phyloP scores from a whole-genome alignment of 441 rosid species.

The Populus hybrid region DNA sequence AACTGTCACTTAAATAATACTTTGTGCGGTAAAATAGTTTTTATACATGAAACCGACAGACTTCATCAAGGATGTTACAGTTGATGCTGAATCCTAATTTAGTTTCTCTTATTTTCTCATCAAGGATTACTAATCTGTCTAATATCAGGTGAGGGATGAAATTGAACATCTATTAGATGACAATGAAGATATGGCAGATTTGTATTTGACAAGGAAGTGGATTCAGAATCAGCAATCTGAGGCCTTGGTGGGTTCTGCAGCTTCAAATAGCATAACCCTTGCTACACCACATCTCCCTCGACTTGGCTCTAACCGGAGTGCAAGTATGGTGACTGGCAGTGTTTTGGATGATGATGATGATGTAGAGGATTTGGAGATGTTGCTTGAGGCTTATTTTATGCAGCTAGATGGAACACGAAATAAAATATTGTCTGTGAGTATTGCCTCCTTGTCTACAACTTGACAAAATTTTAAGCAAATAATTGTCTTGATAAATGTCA shows the following conservation, averaged over 20 bases:
- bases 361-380: conserved; percentile 92
- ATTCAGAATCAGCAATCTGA: conserved; percentile 79
- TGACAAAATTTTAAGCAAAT: neutral
- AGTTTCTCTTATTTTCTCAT: neutral
- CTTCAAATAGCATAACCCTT: conserved; percentile 39
- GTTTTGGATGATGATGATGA: conserved; percentile 56
- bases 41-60: neutral
- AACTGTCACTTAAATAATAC: neutral
- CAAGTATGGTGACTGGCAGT: conserved; percentile 56
- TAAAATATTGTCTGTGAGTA: conserved; percentile 87
- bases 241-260: conserved; percentile 45
- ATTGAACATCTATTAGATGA: conserved; percentile 88
- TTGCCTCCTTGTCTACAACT: neutral
- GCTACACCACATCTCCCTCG: conserved; percentile 38
- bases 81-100: neutral
- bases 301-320: conserved; percentile 61
- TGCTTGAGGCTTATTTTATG: conserved; percentile 94
- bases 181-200: conserved; percentile 86
- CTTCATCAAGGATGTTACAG: conserved; percentile 3
- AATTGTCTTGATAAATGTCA: neutral
- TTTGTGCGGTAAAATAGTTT: neutral
- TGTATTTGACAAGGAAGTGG: conserved; percentile 82
- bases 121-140: neutral
- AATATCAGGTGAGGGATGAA: conserved; percentile 85
- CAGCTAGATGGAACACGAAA: conserved; percentile 92